These are phyloP conservation scores for Alternaria infectoria DNA, from an alignment of 2,329 filamentous ascomycete species.

Conservation along the genomic window DNA sequence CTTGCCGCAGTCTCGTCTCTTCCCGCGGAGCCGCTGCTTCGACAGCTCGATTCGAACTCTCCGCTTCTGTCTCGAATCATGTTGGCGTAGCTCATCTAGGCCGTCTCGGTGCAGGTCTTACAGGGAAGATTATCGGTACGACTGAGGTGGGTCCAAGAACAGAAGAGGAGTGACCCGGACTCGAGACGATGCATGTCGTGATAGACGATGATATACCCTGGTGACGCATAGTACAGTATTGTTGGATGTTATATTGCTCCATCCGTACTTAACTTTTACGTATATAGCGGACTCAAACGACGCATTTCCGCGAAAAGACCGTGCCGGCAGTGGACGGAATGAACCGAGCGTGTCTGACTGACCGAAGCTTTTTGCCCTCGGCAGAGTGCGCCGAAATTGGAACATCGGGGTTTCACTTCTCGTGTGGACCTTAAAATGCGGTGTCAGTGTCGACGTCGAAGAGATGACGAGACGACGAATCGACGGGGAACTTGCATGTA, in stretches of 20 bases:
- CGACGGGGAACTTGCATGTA: background rate
- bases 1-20: background rate
- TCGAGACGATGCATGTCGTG: background rate
- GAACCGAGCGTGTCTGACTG: background rate
- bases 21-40: background rate
- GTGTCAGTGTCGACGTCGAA: background rate
- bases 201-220: background rate
- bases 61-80: background rate
- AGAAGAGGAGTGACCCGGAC: background rate
- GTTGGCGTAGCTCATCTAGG: background rate
- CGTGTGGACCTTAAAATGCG: background rate
- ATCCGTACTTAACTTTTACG: background rate
- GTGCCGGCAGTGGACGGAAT: background rate
- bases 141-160: background rate
- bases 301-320: background rate
- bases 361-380: background rate
- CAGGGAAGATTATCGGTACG: background rate
- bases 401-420: background rate
- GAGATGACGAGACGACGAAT: accelerated
- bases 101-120: background rate
- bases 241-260: background rate
- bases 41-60: background rate
- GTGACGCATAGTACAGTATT: background rate
- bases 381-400: background rate
- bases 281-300: background rate